These are phyloP conservation scores for Apiospora sp. DNA, from an alignment of 2,329 filamentous ascomycete genomes.

Conservation along the genomic window DNA sequence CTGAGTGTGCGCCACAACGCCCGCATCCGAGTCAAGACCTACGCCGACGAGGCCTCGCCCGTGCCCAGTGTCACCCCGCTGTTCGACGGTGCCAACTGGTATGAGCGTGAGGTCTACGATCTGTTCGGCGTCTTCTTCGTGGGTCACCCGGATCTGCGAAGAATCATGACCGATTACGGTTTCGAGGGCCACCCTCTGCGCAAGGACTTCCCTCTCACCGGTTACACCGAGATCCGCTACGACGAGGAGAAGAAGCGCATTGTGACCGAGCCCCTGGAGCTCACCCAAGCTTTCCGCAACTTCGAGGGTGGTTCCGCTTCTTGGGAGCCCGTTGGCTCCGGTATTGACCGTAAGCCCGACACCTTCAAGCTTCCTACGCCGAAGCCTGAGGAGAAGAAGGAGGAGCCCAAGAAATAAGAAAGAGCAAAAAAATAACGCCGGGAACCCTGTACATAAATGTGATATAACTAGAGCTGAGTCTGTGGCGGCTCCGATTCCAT, in stretches of 20 bases:
- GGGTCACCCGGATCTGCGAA: conserved; percentile 91
- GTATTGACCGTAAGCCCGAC: conserved; percentile 82
- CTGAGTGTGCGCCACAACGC: conserved; percentile 96
- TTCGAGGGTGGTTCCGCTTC: conserved; percentile 87
- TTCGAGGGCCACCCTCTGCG: conserved; percentile 97
- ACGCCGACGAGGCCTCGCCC: conserved; percentile 93
- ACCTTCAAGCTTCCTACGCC: conserved; percentile 93
- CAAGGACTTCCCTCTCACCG: conserved; percentile 97
- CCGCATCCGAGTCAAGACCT: conserved; percentile 97
- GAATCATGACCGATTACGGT: conserved; percentile 99
- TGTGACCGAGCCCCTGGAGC: conserved; percentile 94
- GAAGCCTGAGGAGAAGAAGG: conserved; percentile 91
- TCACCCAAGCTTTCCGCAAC: conserved; percentile 98
- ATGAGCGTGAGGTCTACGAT: conserved; percentile 97
- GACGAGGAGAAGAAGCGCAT: conserved; percentile 99
- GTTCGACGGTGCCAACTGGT: conserved; percentile 98
- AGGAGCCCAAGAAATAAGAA: conserved; percentile 88
- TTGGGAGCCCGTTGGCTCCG: conserved; percentile 72
- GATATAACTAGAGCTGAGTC: conserved; percentile 34
- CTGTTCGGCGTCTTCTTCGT: conserved; percentile 97
- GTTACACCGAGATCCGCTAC: conserved; percentile 97
- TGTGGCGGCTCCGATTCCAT: not conserved
- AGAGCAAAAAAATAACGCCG: conserved; percentile 21
- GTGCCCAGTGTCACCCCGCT: conserved; percentile 87
- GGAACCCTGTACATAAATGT: conserved; percentile 44